Conservation (phyloP, 2,329 filamentous ascomycete genomes). For the Scorias spongiosa region DNA sequence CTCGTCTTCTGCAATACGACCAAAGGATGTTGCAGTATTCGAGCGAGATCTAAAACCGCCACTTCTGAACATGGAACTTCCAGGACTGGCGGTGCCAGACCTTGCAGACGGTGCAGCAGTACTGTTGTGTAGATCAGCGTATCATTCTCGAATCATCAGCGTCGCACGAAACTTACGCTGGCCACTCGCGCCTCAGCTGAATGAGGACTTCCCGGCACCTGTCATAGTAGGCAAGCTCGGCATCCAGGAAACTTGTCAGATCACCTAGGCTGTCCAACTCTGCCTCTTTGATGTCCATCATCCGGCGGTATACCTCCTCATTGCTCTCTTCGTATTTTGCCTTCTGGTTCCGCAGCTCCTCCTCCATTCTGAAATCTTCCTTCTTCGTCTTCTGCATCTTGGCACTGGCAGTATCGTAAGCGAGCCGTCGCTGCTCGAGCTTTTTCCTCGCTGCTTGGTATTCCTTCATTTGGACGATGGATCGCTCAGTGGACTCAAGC, state of each 20-base stretch:
- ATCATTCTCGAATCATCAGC: background rate
- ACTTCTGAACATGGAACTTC: constrained; percentile 16
- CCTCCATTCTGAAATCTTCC: constrained; percentile 84
- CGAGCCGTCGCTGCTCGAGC: constrained; percentile 75
- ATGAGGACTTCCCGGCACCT: constrained; percentile 71
- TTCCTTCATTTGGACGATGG: constrained; percentile 89
- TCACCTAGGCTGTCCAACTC: constrained; percentile 73
- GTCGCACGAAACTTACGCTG: constrained; percentile 35
- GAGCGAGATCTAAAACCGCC: constrained; percentile 41
- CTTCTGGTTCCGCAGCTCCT: constrained; percentile 79
- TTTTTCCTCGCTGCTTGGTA: constrained; percentile 89
- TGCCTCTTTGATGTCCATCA: constrained; percentile 92
- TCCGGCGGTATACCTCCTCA: constrained; percentile 79
- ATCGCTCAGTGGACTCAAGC: constrained; percentile 84
- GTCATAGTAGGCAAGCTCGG: constrained; percentile 82
- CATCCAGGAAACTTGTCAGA: constrained; percentile 67
- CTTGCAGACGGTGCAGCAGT: constrained; percentile 9
- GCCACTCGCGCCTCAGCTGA: constrained; percentile 55
- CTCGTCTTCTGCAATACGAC: constrained; percentile 40
- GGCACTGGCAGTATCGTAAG: constrained; percentile 75
- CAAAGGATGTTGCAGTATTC: constrained; percentile 48
- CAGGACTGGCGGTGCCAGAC: constrained; percentile 14
- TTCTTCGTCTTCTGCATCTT: constrained; percentile 91
- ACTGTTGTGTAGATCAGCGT: constrained; percentile 1
- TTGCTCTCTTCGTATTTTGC: constrained; percentile 92